Evolutionary conservation across 345 rosid genomes (phyloP).

Genomic region (Citrus cavaleriei): DNA sequence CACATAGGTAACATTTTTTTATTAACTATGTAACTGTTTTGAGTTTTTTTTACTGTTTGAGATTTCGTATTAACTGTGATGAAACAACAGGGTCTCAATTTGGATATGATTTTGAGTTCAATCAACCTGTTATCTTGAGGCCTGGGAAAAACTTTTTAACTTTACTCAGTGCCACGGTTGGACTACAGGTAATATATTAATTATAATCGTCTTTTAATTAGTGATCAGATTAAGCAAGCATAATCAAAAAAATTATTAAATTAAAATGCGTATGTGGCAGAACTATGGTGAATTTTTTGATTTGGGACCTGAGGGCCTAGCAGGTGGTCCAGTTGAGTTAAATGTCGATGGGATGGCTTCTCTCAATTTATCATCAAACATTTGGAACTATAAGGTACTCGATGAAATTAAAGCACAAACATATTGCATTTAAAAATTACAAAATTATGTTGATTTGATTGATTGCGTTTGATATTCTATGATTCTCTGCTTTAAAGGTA

Average conservation of each 20-base stretch:
- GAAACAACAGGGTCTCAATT: neutral
- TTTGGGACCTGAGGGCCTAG: conserved; percentile 11
- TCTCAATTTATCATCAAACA: conserved; percentile 10
- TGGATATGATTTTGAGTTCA: neutral
- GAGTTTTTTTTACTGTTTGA: neutral
- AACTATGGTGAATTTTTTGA: conserved; percentile 38
- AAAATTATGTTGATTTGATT: neutral
- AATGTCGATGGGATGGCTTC: neutral
- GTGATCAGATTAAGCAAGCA: neutral
- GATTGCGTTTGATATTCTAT: no score
- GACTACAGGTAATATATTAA: conserved; percentile 23
- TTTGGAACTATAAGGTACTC: conserved; percentile 21
- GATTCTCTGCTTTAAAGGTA: neutral
- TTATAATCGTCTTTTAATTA: neutral
- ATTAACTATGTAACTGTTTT: no score
- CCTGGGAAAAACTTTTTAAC: conserved; percentile 19
- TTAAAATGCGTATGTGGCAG: neutral
- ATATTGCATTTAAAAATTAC: no score
- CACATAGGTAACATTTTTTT: conserved; percentile 9
- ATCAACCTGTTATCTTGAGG: conserved; percentile 5
- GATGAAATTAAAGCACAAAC: neutral
- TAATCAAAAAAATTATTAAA: no score
- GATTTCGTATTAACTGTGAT: neutral
- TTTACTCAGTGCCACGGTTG: conserved; percentile 32
- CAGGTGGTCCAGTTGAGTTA: conserved; percentile 31